A percentile compares a stretch with the other conserved stretches of the same genome.
Conservation (phyloP, 768 basidiomycete species). For the Udeniomyces megalosporus region DNA sequence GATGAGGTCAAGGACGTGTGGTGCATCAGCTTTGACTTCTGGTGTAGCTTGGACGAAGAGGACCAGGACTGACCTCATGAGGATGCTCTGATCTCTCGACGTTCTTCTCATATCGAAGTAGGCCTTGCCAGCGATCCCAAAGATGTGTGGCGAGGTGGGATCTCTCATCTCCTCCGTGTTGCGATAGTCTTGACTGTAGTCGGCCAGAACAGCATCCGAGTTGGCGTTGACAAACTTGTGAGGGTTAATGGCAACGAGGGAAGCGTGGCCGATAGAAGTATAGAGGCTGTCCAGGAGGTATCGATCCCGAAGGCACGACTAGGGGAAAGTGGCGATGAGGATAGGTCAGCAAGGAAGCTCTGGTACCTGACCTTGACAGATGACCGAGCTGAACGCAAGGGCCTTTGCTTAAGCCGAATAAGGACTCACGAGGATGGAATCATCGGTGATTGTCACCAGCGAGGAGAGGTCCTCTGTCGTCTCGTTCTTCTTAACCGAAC, state of each 20-base stretch:
- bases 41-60: neutral
- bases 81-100: constrained; percentile 74
- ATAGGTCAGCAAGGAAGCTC: neutral
- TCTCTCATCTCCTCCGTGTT: constrained; percentile 42
- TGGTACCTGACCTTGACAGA: neutral
- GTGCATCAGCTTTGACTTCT: neutral
- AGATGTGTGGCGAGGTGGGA: constrained; percentile 65
- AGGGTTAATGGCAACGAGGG: constrained; percentile 75
- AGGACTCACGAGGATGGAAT: constrained; percentile 6
- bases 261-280: constrained; percentile 35
- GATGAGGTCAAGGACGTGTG: neutral
- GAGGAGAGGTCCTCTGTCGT: constrained; percentile 10
- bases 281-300: constrained; percentile 28
- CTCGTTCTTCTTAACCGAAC: constrained; percentile 4
- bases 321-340: neutral
- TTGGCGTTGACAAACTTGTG: constrained; percentile 76
- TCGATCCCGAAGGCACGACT: constrained; percentile 28
- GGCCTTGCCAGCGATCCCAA: constrained; percentile 74
- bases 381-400: too few relatives aligned
- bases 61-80: constrained; percentile 51
- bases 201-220: constrained; percentile 64
- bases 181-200: constrained; percentile 73
- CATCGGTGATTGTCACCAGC: constrained; percentile 7
- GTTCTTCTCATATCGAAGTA: constrained; percentile 95
- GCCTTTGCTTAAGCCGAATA: too few relatives aligned